Conservation (phyloP, 2,329 filamentous ascomycete species). For the Sclerotinia glacialis region DNA sequence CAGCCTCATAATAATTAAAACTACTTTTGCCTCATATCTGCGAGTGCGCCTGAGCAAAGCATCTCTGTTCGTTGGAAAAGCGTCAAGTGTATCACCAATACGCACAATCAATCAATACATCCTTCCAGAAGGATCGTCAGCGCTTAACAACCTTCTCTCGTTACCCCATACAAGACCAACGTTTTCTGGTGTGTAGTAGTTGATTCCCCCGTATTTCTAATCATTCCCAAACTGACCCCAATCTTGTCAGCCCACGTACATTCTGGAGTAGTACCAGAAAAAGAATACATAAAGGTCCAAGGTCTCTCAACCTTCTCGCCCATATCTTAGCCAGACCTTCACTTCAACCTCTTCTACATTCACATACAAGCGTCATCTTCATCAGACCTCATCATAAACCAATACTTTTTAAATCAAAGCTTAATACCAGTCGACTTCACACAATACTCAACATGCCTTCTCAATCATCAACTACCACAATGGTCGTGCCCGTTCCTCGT, state of each 20-base stretch:
- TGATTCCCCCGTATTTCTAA: conserved; percentile 14
- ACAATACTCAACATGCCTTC: conserved; percentile 31
- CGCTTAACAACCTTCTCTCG: conserved; percentile 17
- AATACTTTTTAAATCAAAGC: conserved; percentile 1
- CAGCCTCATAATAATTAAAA: neutral
- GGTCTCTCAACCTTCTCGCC: conserved; percentile 18
- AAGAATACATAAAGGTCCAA: conserved; percentile 21
- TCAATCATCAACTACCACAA: conserved; percentile 32
- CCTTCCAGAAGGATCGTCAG: conserved; percentile 22
- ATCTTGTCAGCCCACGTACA: conserved; percentile 14
- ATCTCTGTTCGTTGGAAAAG: conserved; percentile 17
- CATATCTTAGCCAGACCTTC: conserved; percentile 6
- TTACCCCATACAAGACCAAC: conserved; percentile 13
- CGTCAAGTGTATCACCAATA: conserved; percentile 20
- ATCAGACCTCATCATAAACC: conserved; percentile 18
- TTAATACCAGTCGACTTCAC: neutral
- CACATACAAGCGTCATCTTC: conserved; percentile 6
- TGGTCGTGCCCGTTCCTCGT: conserved; percentile 42
- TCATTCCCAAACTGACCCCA: conserved; percentile 10
- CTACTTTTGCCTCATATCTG: conserved; percentile 6
- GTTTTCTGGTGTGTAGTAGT: conserved; percentile 16
- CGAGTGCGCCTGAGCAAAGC: conserved; percentile 15
- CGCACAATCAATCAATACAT: neutral
- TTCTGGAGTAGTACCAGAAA: conserved; percentile 13
- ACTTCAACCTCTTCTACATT: conserved; percentile 7